Conservation (phyloP, 164 flowering plant genomes). For the Euptelea pleiosperma region DNA sequence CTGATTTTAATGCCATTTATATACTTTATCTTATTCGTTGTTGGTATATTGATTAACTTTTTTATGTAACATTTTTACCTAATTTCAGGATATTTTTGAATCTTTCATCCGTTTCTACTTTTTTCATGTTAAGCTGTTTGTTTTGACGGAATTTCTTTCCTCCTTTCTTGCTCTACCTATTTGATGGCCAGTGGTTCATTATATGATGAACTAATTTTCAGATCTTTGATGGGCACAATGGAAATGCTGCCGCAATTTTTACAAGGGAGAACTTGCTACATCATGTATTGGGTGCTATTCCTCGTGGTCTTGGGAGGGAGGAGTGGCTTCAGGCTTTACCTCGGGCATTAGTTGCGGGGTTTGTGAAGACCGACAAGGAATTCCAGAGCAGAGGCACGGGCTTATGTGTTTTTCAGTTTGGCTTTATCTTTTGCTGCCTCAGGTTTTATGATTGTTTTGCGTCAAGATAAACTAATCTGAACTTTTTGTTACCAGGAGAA, state of each 20-base stretch:
- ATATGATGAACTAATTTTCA: slow-evolving; percentile 24
- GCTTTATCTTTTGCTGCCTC: neutral
- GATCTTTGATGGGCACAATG: slow-evolving; percentile 96
- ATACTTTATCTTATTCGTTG: neutral
- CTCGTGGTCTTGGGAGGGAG: slow-evolving; percentile 71
- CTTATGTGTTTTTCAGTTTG: neutral
- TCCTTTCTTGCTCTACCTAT: neutral
- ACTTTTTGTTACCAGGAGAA: slow-evolving; percentile 52
- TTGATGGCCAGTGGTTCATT: slow-evolving; percentile 11
- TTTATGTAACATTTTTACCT: neutral
- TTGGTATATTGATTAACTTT: neutral
- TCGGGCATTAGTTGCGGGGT: slow-evolving; percentile 86
- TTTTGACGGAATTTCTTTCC: neutral
- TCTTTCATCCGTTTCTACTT: neutral
- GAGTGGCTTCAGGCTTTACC: slow-evolving; percentile 94
- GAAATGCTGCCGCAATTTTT: slow-evolving; percentile 79
- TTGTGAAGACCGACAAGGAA: slow-evolving; percentile 89
- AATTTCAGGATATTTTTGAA: neutral
- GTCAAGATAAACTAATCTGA: neutral
- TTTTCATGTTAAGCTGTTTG: neutral
- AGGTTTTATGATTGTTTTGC: neutral
- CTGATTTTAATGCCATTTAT: neutral
- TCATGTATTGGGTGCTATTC: slow-evolving; percentile 73
- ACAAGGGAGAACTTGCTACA: slow-evolving; percentile 65
- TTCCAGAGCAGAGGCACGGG: slow-evolving; percentile 73